A percentile compares a stretch with the other conserved stretches of the same genome.
Conservation (phyloP, 2,329 filamentous ascomycete genomes). For the Coniella vitis region DNA sequence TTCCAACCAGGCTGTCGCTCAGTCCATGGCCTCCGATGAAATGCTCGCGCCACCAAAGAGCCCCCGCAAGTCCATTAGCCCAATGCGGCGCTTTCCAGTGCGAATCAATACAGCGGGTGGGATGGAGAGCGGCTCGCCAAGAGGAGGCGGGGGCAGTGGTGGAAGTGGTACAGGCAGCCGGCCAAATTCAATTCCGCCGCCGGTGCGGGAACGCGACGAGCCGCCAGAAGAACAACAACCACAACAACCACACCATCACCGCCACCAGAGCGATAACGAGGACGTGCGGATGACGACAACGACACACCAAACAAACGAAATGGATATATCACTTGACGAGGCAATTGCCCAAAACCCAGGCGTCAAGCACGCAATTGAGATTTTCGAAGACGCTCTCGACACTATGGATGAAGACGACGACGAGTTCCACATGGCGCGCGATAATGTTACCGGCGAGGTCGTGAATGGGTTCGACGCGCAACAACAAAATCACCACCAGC, state of each 20-base stretch:
- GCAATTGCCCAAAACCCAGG: conserved; percentile 48
- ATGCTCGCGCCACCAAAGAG: conserved; percentile 31
- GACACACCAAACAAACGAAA: conserved; percentile 23
- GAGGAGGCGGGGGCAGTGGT: not conserved
- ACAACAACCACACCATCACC: not conserved
- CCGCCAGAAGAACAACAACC: conserved; percentile 14
- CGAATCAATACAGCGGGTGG: conserved; percentile 38
- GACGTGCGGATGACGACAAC: not conserved
- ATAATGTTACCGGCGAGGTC: too few relatives aligned
- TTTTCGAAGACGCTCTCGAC: conserved; percentile 50
- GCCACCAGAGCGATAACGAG: too few relatives aligned
- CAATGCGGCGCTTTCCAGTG: conserved; percentile 55
- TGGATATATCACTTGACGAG: conserved; percentile 43
- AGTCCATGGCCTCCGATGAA: conserved; percentile 18
- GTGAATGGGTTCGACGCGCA: conserved; percentile 28
- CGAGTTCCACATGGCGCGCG: conserved; percentile 3
- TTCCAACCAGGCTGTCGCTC: conserved; percentile 12
- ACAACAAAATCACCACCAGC: conserved; percentile 7
- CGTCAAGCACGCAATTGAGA: conserved; percentile 52
- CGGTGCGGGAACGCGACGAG: conserved; percentile 9
- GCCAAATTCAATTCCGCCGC: conserved; percentile 16
- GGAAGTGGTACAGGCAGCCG: conserved; percentile 13
- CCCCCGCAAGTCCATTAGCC: conserved; percentile 39
- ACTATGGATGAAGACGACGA: conserved; percentile 22
- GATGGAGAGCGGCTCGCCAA: not conserved